Conservation (phyloP, 257 asterid genomes). For the Plantago ovata region DNA sequence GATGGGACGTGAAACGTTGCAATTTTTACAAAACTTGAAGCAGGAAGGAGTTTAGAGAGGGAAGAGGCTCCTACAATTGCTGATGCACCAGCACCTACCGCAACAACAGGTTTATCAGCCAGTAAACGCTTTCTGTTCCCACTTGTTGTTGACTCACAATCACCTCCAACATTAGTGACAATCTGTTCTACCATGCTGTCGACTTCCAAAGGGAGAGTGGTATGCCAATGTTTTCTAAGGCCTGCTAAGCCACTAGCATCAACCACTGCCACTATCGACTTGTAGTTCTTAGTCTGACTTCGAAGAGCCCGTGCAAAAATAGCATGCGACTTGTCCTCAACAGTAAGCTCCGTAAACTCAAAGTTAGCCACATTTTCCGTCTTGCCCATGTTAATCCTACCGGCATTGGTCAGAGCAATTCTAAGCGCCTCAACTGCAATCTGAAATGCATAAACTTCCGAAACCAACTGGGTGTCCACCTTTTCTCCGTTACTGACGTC, state of each 20-base stretch:
- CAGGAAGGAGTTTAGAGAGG: constrained; percentile 73
- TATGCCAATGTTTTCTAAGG: constrained; percentile 75
- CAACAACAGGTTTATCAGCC: constrained; percentile 72
- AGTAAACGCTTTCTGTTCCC: constrained; percentile 42
- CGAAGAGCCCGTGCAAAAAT: constrained; percentile 77
- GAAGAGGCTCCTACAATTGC: constrained; percentile 81
- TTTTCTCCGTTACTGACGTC: constrained; percentile 65
- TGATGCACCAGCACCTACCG: constrained; percentile 95
- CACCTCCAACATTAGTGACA: constrained; percentile 34
- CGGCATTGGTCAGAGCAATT: constrained; percentile 73
- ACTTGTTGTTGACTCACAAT: constrained; percentile 26
- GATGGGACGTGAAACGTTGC: constrained; percentile 65
- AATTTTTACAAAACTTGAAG: constrained; percentile 58
- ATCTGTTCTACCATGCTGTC: constrained; percentile 61
- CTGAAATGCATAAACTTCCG: constrained; percentile 71
- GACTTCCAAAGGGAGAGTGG: constrained; percentile 56
- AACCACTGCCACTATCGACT: constrained; percentile 73
- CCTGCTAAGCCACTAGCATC: constrained; percentile 81
- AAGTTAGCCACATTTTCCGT: constrained; percentile 11
- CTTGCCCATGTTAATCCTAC: constrained; percentile 45
- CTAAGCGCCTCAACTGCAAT: constrained; percentile 87
- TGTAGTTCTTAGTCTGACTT: constrained; percentile 62
- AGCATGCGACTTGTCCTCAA: constrained; percentile 73
- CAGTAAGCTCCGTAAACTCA: constrained; percentile 57
- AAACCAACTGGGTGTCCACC: constrained; percentile 47